These are phyloP conservation scores for Eucalyptus polybractea DNA, from an alignment of 345 rosid species.

Conservation along the genomic window DNA sequence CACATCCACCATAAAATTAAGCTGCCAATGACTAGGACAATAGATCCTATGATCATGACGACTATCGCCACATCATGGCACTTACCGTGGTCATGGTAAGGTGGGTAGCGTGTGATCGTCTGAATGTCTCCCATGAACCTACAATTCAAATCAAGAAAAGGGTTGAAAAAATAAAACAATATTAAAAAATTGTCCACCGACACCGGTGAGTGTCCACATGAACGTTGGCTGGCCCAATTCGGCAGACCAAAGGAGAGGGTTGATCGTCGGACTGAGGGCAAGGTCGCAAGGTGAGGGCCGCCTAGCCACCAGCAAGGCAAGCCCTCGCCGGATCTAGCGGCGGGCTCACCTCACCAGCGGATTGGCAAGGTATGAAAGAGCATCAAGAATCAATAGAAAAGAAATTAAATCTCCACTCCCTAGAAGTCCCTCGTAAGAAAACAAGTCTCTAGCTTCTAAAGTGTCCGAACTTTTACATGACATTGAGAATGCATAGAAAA, in stretches of 20 bases:
- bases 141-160: too few species aligned
- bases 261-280: accelerated
- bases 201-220: accelerated
- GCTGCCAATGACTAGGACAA: too few species aligned
- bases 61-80: accelerated
- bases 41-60: accelerated
- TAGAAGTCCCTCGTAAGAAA: constrained; percentile 35
- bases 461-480: constrained; percentile 37
- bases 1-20: too few species aligned
- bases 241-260: accelerated
- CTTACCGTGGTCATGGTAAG: too few species aligned
- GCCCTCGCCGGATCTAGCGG: too few species aligned
- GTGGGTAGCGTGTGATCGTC: accelerated
- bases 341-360: accelerated
- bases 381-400: constrained; percentile 50
- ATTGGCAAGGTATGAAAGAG: constrained; percentile 10
- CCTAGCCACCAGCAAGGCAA: too few species aligned
- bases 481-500: constrained; percentile 32
- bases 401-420: constrained; percentile 9
- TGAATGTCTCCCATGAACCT: too few species aligned
- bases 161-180: too few species aligned
- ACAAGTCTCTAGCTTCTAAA: constrained; percentile 31
- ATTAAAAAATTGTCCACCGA: too few species aligned
- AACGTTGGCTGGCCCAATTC: too few species aligned
- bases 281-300: too few species aligned